Conservation (phyloP, 495 filamentous ascomycete species). For the Aspergillus sclerotioniger region DNA sequence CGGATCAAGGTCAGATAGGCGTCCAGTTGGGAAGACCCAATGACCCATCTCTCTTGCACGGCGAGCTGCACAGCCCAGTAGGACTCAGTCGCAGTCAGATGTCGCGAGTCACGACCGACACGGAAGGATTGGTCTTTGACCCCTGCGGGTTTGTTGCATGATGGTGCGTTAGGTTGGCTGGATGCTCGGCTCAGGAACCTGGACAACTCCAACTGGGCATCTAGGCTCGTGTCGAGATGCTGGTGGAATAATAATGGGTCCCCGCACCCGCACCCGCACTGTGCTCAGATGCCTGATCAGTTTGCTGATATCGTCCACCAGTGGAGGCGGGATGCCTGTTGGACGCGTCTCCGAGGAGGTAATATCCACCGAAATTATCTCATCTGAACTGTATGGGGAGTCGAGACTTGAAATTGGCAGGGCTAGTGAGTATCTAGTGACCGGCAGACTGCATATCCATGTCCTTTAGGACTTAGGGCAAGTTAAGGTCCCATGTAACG, state of each 20-base stretch:
- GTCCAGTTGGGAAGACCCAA: not conserved
- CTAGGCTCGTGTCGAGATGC: not conserved
- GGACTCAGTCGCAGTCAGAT: not conserved
- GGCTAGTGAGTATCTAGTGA: not conserved
- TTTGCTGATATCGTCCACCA: not conserved
- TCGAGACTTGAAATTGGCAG: not conserved
- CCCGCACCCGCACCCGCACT: not conserved
- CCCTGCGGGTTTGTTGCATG: slow-evolving; percentile 2
- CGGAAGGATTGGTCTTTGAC: not conserved
- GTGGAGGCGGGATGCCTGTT: not conserved
- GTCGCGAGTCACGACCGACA: not conserved
- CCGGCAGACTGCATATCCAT: slow-evolving; percentile 3
- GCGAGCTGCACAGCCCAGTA: not conserved
- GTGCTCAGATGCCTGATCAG: not conserved
- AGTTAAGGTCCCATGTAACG: slow-evolving; percentile 1
- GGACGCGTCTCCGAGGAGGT: not conserved
- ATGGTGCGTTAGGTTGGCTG: not conserved
- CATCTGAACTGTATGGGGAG: not conserved
- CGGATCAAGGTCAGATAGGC: not conserved
- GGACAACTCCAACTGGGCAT: not conserved
- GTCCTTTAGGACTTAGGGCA: not conserved
- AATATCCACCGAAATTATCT: not conserved
- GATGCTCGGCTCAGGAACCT: not conserved
- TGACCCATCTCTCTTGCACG: not conserved
- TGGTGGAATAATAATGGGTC: not conserved